A percentile compares a stretch with the other conserved stretches of the same genome.
These are phyloP conservation scores for Fistulina hepatica DNA, from an alignment of 1,284 basidiomycete genomes.

Conservation along the genomic window DNA sequence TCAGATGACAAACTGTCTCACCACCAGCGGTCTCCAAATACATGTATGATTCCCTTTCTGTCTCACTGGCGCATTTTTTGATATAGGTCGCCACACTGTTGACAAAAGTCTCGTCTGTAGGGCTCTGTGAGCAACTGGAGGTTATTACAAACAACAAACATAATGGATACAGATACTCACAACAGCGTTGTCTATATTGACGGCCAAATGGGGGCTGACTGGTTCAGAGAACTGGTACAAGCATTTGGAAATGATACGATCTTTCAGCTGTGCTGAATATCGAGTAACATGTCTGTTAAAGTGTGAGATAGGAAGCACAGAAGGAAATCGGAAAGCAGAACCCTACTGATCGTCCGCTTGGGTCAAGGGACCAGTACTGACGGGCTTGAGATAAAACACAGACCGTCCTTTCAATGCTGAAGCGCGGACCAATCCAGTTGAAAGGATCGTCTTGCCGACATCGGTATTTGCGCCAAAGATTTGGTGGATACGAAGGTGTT, in stretches of 20 bases:
- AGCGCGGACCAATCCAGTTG: slow-evolving; percentile 71
- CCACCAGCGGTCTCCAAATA: slow-evolving; percentile 95
- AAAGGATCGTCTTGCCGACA: slow-evolving; percentile 87
- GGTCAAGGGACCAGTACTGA: slow-evolving; percentile 75
- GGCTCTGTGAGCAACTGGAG: slow-evolving; percentile 24
- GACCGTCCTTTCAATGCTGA: slow-evolving; percentile 41
- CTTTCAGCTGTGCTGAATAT: too few species aligned
- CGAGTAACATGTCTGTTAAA: too few species aligned
- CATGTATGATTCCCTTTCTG: slow-evolving; percentile 38
- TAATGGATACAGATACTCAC: slow-evolving; percentile 1
- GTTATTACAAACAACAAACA: slow-evolving; percentile 2
- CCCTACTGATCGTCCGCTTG: slow-evolving; percentile 76
- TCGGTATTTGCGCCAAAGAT: slow-evolving; percentile 88
- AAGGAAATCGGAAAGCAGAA: neutral
- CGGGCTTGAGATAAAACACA: slow-evolving; percentile 83
- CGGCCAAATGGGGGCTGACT: slow-evolving; percentile 90
- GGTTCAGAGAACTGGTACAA: slow-evolving; percentile 82
- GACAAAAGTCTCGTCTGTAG: slow-evolving; percentile 58
- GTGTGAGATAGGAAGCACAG: neutral
- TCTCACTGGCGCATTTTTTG: slow-evolving; percentile 33
- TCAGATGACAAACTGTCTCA: slow-evolving; percentile 26
- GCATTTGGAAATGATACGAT: slow-evolving; percentile 64
- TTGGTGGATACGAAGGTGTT: slow-evolving; percentile 76
- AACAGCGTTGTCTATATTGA: neutral
- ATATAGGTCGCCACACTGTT: slow-evolving; percentile 58